Base-by-base conservation (phyloP, 2,329 filamentous ascomycete species). In the Shiraia sp. region DNA sequence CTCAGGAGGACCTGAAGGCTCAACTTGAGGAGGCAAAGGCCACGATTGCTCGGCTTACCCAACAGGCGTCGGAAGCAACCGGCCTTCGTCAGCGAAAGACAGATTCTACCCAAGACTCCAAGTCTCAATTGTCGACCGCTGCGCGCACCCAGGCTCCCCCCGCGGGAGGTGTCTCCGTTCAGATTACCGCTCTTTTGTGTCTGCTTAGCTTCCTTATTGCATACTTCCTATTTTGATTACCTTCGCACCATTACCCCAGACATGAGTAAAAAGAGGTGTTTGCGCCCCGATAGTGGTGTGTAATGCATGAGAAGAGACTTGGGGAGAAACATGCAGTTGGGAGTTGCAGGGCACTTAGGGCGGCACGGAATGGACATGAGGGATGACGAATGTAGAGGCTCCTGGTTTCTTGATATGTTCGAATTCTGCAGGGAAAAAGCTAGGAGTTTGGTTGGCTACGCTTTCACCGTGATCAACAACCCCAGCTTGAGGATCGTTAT, bases 151-250 rank as follows among this genome's bases (percentile, higher is more conserved):
- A 72, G 40, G 70, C 80, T 69, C 68, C 84, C 72, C 54, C 74
- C 29, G 69, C 75, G 14, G 83, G 90, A 57, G 92, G 93, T 15
- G 92, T 99, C 3, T 85, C 93, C 1, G 82, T 99, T 35, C 86
- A 92, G 69, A 81, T 92, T 49, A 88, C 88, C 31, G 92, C 93
- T 15, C 76, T 83, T 15, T 75, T 99, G 30, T 96, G 91, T 68
- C 76, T 99, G 60, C 61, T 95, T 51, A 91, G 89, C 76, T 99
- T 99, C 75, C 73, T 99, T 65, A 80, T 97, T 58, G 93, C 90
- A 40, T 99, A 96, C 74, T 82, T 97, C 71, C 90, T 99, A 77
- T 99, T 99, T 73, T 99, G 84, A 78, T 48, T 44, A 43, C 36
- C 51, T 51, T 47, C 44, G 50, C 50, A 51, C 49, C 51, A 54